These are phyloP conservation scores for Aspergillus texensis DNA, from an alignment of 2,329 filamentous ascomycete genomes.

Conservation along the genomic window DNA sequence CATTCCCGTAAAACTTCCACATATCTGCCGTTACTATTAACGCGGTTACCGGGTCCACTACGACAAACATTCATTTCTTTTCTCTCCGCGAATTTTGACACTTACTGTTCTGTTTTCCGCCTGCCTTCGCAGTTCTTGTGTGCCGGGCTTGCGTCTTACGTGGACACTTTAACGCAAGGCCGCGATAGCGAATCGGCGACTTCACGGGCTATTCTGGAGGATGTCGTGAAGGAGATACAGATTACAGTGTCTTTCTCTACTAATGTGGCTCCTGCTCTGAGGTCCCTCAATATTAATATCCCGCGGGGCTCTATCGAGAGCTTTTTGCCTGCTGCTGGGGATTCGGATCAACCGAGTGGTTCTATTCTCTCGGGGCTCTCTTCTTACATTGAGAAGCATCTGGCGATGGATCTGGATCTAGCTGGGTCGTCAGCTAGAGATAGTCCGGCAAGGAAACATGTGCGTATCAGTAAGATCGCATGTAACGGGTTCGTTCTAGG, in stretches of 20 bases:
- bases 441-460: constrained; percentile 25
- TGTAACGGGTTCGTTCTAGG: constrained; percentile 44
- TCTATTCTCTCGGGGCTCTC: constrained; percentile 33
- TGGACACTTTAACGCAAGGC: constrained; percentile 20
- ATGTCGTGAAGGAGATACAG: constrained; percentile 42
- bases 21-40: constrained; percentile 53
- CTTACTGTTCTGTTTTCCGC: constrained; percentile 48
- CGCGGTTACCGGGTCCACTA: constrained; percentile 53
- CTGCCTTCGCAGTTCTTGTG: constrained; percentile 51
- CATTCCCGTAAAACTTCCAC: constrained; percentile 38
- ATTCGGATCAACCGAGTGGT: constrained; percentile 8
- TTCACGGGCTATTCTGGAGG: constrained; percentile 26
- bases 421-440: constrained; percentile 18
- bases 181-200: background rate
- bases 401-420: constrained; percentile 44
- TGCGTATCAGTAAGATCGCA: constrained; percentile 40
- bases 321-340: constrained; percentile 20
- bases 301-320: constrained; percentile 30
- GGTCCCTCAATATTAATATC: constrained; percentile 37
- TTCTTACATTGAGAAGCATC: constrained; percentile 40
- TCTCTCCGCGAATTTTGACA: constrained; percentile 54
- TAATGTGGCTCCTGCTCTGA: constrained; percentile 37
- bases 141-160: constrained; percentile 45
- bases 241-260: constrained; percentile 42
- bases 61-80: constrained; percentile 54